Percentiles rank a stretch among this genome's conserved stretches.
phyloP scores from a whole-genome alignment of 2,329 filamentous ascomycete species.

The Paracamarosporium sp. region DNA sequence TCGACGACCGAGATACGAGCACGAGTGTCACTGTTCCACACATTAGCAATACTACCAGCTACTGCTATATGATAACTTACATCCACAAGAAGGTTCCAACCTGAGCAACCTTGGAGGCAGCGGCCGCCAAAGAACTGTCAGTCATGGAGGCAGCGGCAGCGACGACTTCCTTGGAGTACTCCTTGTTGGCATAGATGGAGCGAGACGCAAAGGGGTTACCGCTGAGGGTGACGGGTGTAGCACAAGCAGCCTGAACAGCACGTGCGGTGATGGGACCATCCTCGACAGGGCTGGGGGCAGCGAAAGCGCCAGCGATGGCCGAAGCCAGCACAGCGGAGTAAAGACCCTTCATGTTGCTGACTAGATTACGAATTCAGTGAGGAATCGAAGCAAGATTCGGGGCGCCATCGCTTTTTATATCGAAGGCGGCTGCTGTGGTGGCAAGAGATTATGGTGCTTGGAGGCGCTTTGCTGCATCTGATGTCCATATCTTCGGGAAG shows the following conservation, averaged over 20 bases:
- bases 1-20: constrained; percentile 57
- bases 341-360: constrained; percentile 44
- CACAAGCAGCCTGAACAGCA: constrained; percentile 36
- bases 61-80: constrained; percentile 42
- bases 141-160: constrained; percentile 66
- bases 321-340: constrained; percentile 42
- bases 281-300: constrained; percentile 39
- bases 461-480: constrained; percentile 14
- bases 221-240: constrained; percentile 46
- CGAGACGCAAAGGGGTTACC: constrained; percentile 61
- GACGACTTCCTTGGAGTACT: constrained; percentile 61
- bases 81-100: constrained; percentile 63
- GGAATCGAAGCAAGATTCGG: constrained; percentile 25
- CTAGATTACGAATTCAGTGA: constrained; percentile 21
- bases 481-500: constrained; percentile 37
- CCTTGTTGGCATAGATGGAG: constrained; percentile 60
- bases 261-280: constrained; percentile 43
- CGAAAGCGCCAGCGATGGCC: constrained; percentile 43
- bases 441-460: constrained; percentile 4
- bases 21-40: constrained; percentile 52
- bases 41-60: background rate
- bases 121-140: constrained; percentile 58
- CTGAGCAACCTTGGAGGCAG: constrained; percentile 55
- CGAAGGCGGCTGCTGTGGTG: constrained; percentile 2
- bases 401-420: constrained; percentile 39